Evolutionary conservation across 805 yeast species (phyloP), one percentile per base, ranked within the genome.

Genomic region (Metschnikowia colocasiae): DNA sequence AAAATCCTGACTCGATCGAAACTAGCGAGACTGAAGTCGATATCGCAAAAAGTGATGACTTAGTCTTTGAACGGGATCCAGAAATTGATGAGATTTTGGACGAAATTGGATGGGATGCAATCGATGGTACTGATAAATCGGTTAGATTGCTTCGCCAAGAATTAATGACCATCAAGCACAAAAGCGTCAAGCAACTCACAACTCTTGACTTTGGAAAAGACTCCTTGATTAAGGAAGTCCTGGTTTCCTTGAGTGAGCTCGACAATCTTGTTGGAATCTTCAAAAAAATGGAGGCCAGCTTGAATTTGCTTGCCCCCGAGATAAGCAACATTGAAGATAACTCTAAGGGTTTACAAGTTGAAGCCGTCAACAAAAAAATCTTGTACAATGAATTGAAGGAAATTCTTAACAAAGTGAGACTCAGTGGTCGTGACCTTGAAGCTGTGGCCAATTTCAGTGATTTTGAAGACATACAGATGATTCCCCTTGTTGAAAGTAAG

Each of bases 281-380:
- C 60, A 69, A 67, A 49, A 64, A 59, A 40, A 67, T 69, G 72
- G 75, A 71, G 48, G 55, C 68, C 27, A 68, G 65, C 46, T 67
- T 73, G 50, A 66, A 64, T 42, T 53, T 61, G 33, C 52, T 88
- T 31, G 77, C 82, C 12, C 80, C 80, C 3, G 92, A 86, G 50
- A 80, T 91, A 43, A 76, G 79, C 39, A 78, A 75, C 43, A 81
- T 90, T 35, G 96, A 89, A 59, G 72, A 74, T 30, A 86, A 84
- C 59, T 82, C 91, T 2, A 81, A 85, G 56, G 96, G 96, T 41
- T 65, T 89, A 15, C 97, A 91, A 64, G 84, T 91, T 6, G 83
- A 83, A 55, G 80, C 92, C 4, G 82, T 87, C 37, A 91, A 91
- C 65, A 87, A 86, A 63, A 87, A 87, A 57, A 62, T 75, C n/a